Evolutionary conservation across 768 basidiomycete genomes (phyloP), one percentile per base, ranked within the genome.

Genomic region (Boletus insuetus): DNA sequence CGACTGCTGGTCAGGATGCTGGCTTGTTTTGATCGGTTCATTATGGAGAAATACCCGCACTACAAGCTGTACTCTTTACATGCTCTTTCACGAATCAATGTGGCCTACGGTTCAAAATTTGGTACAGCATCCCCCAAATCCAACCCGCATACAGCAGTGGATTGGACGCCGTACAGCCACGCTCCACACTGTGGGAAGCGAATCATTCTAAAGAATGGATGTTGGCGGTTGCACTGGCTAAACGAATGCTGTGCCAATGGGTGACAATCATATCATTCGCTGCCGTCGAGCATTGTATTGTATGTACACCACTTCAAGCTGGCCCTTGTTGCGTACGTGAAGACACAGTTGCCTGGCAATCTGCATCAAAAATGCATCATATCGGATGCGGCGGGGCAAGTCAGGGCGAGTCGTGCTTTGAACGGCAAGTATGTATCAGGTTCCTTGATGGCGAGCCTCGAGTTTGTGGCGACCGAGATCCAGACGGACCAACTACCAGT

Each of bases 1-100:
- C 39, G 39, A 55, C 53, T 68, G 60, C 64, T 66, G 58, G 61
- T 49, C 64, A 69, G 61, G 50, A 55, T 59, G 22, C 43, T 60
- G 40, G 56, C 44, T 54, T 61, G 55, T 61, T 49, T 44, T 50
- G 46, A 46, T 56, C 24, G 51, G 39, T 34, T 57, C 55, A 59
- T 52, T 48, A 64, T 31, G 62, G 59, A 66, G 57, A n/a, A 55
- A 64, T 56, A 53, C 55, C 63, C 60, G 32, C 59, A 61, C 35
- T 31, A 50, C 58, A 66, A 55, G 50, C 55, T 67, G 64, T 66
- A 67, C 34, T 53, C 34, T 42, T 55, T 65, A 55, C 57, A 63
- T 54, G 34, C 41, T 10, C 35, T 46, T 46, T 51, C 52, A 54
- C 47, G 26, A 41, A 49, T 46, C 20, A 12, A 31, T 22, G 13